Base-by-base conservation (phyloP, 352 stramenopile species). In the Aphanomyces invadans region DNA sequence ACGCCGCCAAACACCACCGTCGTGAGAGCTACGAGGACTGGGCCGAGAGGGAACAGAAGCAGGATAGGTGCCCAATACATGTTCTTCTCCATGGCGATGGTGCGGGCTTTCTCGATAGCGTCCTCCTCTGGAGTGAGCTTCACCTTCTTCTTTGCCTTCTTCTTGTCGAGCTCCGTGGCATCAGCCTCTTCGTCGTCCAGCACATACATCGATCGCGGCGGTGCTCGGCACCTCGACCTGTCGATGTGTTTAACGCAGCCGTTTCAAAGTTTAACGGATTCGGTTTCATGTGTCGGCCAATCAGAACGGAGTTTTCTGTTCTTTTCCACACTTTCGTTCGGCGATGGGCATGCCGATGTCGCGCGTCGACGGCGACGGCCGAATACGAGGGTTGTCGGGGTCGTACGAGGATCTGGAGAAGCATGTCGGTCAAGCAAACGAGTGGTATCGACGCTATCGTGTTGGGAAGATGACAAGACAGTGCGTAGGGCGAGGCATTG, bases 341-440 rank as follows among this genome's bases (percentile, higher is more conserved):
- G 72, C 17, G 9, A 90, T 90, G 81, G 81, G 81, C 9, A 79
- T 87, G 67, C 76, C 74, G n/a, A 79, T 72, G 10, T 87, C 81
- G 28, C 57, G 66, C 4, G 67, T 29, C 49, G 74, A 80, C 29
- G 80, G 87, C 60, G 80, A 83, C 70, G 83, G 86, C 65, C 81
- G 81, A 51, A 78, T 89, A 17, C 73, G 77, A 46, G 77, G 85
- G 70, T 76, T 71, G 57, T 87, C 88, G 71, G 79, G 79, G 64
- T 83, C 77, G 15, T 88, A 87, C 71, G 65, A 77, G 57, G 81
- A 90, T 63, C 83, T 90, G 61, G 80, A 77, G 23, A 72, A 74
- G 49, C 81, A 90, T 72, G 68, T 90, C 52, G 72, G 80, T 65
- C 81, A 87, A 54, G 81, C 78, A 29, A 90, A 90, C 73, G 81